A percentile compares a stretch with the other conserved stretches of the same genome.
phyloP scores from a whole-genome alignment of 805 yeast species.

The Saccharomycopsis microspora region DNA sequence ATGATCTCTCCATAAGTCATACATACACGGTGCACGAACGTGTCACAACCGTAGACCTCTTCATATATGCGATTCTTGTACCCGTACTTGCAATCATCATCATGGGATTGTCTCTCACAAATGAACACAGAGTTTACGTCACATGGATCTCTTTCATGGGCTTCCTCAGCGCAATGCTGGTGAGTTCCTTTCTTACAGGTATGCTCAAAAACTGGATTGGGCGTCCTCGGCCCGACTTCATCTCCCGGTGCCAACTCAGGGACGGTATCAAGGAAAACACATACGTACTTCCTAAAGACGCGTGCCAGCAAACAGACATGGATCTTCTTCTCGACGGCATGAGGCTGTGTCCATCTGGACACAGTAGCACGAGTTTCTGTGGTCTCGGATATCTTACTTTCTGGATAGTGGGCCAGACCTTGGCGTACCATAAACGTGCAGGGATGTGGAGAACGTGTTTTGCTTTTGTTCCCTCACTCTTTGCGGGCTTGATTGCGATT shows the following conservation, averaged over 20 bases:
- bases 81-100: constrained; percentile 34
- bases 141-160: constrained; percentile 52
- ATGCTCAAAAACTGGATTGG: constrained; percentile 81
- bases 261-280: constrained; percentile 42
- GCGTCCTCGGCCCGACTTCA: constrained; percentile 84
- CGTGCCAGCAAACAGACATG: constrained; percentile 25
- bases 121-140: constrained; percentile 21
- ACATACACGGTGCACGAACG: constrained; percentile 71
- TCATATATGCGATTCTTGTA: constrained; percentile 39
- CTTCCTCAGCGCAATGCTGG: constrained; percentile 42
- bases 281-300: constrained; percentile 36
- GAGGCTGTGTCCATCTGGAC: constrained; percentile 79
- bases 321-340: constrained; percentile 46
- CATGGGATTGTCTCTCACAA: constrained; percentile 23
- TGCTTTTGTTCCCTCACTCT: constrained; percentile 42
- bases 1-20: constrained; percentile 68
- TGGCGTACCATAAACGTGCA: constrained; percentile 32
- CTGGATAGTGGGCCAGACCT: constrained; percentile 62
- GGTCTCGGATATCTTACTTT: constrained; percentile 53
- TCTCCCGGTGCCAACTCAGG: constrained; percentile 71
- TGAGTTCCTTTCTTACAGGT: constrained; percentile 59
- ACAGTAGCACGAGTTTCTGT: constrained; percentile 60
- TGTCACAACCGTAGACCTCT: constrained; percentile 44
- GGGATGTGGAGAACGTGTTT: constrained; percentile 58
- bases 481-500: constrained; percentile 70